Evolutionary conservation across 2,329 filamentous ascomycete species (phyloP), one percentile per base, ranked within the genome.

Genomic region (Fusarium decemcellulare): DNA sequence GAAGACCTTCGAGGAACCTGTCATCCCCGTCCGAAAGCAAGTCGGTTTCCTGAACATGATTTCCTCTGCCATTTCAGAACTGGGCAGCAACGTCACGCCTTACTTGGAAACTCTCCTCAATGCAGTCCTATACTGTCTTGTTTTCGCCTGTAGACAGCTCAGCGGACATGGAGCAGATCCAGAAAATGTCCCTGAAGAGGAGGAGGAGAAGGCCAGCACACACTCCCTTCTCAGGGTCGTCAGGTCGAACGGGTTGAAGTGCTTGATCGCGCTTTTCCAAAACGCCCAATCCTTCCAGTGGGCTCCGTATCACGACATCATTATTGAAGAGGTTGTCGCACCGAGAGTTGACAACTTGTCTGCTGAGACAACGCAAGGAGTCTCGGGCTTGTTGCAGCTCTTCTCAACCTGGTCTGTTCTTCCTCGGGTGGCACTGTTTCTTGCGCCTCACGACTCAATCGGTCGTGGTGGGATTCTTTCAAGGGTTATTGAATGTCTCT

Each of bases 21-120:
- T 92, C 12, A 81, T 95, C 29, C 87, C 88, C 15, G 81, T 87
- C 11, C 89, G 95, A 74, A 96, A 95, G 79, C 95, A 98, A 79
- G 88, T 96, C 62, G 96, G 97, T 83, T 90, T 98, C 76, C 83
- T 97, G 54, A 97, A 97, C 76, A 96, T 98, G 93, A 86, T 96
- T 52, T 91, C 94, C 63, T 90, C 95, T 11, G 89, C 98, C 77
- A 90, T 98, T 63, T 92, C 92, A 61, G 94, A 96, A 56, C 87
- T 98, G 37, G 94, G 95, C 56, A 89, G 87, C 6, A 91, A 91
- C 57, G 89, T 97, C 57, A 80, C 85, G 3, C 87, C 90, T 0
- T 95, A 93, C 72, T 87, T 91, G 51, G 83, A 87, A 15, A 87
- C 86, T 12, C 85, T 98, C 6, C 84, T 95, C 66, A 90, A 95